These are phyloP conservation scores for Aurinia saxatilis DNA, from an alignment of 345 rosid genomes.

Conservation along the genomic window DNA sequence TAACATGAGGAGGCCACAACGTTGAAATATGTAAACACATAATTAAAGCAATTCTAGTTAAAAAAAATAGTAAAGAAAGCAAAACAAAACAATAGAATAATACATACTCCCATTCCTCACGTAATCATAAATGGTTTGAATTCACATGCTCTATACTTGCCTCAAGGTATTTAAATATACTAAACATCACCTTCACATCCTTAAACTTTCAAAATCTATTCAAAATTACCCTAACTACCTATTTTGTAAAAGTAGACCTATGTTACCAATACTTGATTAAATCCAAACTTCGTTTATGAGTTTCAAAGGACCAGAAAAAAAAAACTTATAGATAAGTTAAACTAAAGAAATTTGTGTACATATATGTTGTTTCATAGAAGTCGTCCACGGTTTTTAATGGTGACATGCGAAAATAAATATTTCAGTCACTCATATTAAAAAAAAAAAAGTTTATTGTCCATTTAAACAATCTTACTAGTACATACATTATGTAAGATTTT, in stretches of 20 bases:
- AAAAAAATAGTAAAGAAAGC: slow-evolving; percentile 3
- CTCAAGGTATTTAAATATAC: neutral
- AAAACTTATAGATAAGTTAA: too few relatives aligned
- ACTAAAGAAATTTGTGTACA: too few relatives aligned
- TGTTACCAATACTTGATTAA: neutral
- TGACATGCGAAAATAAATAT: too few relatives aligned
- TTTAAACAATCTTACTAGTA: too few relatives aligned
- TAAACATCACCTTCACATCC: neutral
- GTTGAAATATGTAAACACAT: slow-evolving; percentile 28
- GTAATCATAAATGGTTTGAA: slow-evolving; percentile 29
- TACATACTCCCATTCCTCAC: slow-evolving; percentile 27
- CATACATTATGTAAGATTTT: too few relatives aligned
- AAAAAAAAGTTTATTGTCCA: too few relatives aligned
- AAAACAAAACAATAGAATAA: slow-evolving; percentile 20
- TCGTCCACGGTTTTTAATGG: too few relatives aligned
- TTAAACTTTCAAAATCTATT: neutral
- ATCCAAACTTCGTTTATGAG: neutral
- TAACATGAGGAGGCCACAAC: slow-evolving; percentile 35
- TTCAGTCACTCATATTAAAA: too few relatives aligned
- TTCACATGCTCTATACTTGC: slow-evolving; percentile 16
- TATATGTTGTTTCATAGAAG: too few relatives aligned
- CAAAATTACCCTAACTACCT: neutral
- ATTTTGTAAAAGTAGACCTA: neutral
- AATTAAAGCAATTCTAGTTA: slow-evolving; percentile 23
- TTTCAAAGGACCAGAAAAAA: neutral